Base-by-base conservation (phyloP, 805 yeast genomes). In the Novakomyces olei region DNA sequence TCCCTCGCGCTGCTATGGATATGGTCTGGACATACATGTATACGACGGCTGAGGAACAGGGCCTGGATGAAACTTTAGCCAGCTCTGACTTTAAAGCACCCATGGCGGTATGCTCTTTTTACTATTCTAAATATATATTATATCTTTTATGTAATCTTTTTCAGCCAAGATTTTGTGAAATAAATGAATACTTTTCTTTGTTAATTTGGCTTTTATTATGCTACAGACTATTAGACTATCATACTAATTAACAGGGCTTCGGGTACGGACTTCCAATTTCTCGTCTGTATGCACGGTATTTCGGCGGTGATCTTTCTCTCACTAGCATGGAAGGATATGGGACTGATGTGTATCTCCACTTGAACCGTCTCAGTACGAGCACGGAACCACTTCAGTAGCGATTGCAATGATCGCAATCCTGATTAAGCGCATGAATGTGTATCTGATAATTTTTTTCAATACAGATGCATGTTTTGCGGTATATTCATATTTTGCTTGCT, bases 271-370 rank as follows among this genome's bases (percentile, higher is more conserved):
- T 80, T 43, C 92, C 93, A 1, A 71, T 81, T 34, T 73, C 88
- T 30, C 55, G 93, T 37, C 60, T 80, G 25, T 81, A 81, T 43
- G 83, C 93, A 2, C 70, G 83, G 40, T 80, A 80, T 49, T 80
- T 81, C 48, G 92, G 92, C 5, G 92, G 43, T 3, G 93, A 81
- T 45, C 63, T 80, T 50, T 75, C 74, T 47, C 61, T 81, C 45
- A 80, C 79, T 35, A 69, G 80, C 22, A 78, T 81, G 92, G 93
- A 80, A 52, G 92, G 92, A n/a, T 44, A 80, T 46, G 94, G 94
- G 10, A 80, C 94, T 1, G 94, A 80, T 48, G 93, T 78, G 2
- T 81, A 80, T 45, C 52, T 81, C 46, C 93, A 81, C 53, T 60
- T 80, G 48, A 80, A 80, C 51, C 60, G 91, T 34, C 64, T 80